Conservation (phyloP, 2,329 filamentous ascomycete species). For the Teratosphaeriaceae sp. region DNA sequence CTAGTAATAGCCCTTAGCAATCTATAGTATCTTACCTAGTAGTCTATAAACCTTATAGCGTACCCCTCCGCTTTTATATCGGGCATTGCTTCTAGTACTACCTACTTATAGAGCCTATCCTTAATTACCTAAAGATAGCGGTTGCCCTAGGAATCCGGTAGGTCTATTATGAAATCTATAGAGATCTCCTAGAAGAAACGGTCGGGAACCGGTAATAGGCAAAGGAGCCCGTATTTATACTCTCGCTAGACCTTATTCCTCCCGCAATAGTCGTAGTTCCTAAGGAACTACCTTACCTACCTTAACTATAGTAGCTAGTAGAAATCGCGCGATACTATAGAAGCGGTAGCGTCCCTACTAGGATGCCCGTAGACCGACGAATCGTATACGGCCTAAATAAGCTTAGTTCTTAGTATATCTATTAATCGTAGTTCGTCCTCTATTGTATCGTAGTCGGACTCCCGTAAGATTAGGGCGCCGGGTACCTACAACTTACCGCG, state of each 20-base stretch:
- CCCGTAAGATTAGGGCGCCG: neutral
- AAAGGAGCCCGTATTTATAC: conserved; percentile 1
- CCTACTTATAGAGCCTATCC: neutral
- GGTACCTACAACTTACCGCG: neutral
- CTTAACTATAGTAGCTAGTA: conserved; percentile 2
- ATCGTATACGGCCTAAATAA: conserved; percentile 3
- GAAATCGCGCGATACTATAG: neutral
- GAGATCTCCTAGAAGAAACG: conserved; percentile 2
- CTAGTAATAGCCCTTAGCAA: neutral
- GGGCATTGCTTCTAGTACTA: neutral
- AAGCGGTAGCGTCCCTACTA: neutral
- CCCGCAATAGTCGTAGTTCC: conserved; percentile 4
- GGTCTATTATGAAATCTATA: conserved; percentile 2
- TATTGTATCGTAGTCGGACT: neutral
- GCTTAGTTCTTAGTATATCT: neutral
- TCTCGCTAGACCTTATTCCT: conserved; percentile 2
- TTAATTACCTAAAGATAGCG: conserved; percentile 5
- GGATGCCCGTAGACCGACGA: neutral
- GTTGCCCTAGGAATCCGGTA: neutral
- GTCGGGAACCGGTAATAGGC: neutral
- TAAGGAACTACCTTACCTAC: neutral
- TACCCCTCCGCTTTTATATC: neutral
- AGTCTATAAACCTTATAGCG: neutral
- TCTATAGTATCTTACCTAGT: conserved; percentile 1
- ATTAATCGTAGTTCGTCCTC: neutral